Conservation (phyloP, 192 early-diverging fungal species). For the Entomortierella beljakovae region DNA sequence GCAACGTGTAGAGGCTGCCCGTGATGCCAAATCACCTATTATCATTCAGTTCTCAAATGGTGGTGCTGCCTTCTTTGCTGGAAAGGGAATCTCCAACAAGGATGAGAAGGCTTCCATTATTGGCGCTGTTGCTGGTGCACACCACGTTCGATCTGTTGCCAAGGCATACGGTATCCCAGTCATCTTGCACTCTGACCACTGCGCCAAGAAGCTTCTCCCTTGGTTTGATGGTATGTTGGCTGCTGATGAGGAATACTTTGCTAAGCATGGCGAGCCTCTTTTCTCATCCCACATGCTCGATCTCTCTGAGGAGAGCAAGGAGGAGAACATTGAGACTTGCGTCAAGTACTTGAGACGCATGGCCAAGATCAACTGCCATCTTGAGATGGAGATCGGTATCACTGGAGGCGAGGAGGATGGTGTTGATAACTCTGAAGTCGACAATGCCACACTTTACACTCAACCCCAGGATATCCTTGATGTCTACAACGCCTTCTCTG, state of each 20-base stretch:
- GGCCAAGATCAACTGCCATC: conserved; percentile 85
- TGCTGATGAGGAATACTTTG: conserved; percentile 96
- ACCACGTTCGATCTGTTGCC: conserved; percentile 83
- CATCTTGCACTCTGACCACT: conserved; percentile 94
- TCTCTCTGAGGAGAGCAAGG: conserved; percentile 93
- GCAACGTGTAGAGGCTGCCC: conserved; percentile 79
- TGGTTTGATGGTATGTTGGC: conserved; percentile 98
- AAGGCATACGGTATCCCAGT: conserved; percentile 88
- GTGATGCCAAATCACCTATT: conserved; percentile 91
- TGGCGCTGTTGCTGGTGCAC: conserved; percentile 92
- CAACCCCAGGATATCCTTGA: conserved; percentile 97
- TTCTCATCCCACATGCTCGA: conserved; percentile 99
- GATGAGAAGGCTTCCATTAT: conserved; percentile 90
- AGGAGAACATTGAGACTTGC: conserved; percentile 93
- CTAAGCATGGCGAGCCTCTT: conserved; percentile 91
- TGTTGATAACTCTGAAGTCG: conserved; percentile 94
- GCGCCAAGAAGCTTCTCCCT: conserved; percentile 95
- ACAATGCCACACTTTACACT: conserved; percentile 92
- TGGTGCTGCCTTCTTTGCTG: conserved; percentile 91
- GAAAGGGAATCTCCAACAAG: conserved; percentile 92
- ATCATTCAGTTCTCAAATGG: conserved; percentile 98
- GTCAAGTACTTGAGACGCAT: conserved; percentile 93
- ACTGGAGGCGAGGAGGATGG: conserved; percentile 99
- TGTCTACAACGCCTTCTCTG: conserved; percentile 89
- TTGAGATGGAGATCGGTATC: conserved; percentile 99